A percentile compares a stretch with the other conserved stretches of the same genome.
These are phyloP conservation scores for Pseudogymnoascus sp. DNA, from an alignment of 2,329 filamentous ascomycete genomes.

Conservation along the genomic window DNA sequence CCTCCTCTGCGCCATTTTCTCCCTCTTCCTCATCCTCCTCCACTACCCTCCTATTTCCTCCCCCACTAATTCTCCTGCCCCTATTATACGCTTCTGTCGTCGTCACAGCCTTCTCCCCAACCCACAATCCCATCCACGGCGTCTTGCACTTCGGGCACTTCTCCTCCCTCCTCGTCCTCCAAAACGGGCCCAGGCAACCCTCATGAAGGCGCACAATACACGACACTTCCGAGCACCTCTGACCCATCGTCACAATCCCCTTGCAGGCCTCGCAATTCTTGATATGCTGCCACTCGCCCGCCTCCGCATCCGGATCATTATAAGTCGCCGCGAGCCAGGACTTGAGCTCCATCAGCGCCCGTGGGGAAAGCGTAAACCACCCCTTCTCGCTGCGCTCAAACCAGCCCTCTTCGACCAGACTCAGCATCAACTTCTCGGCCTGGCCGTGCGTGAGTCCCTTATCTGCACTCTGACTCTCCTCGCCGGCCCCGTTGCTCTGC, in stretches of 20 bases:
- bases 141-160: constrained; percentile 56
- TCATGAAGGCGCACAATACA: constrained; percentile 70
- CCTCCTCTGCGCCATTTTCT: constrained; percentile 9
- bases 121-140: constrained; percentile 36
- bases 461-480: constrained; percentile 31
- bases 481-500: constrained; percentile 16
- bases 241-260: constrained; percentile 78
- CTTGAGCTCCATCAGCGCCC: constrained; percentile 76
- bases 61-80: constrained; percentile 9
- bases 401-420: constrained; percentile 74
- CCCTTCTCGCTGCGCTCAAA: constrained; percentile 64
- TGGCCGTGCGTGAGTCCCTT: constrained; percentile 65
- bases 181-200: constrained; percentile 66
- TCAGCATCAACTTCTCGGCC: constrained; percentile 63
- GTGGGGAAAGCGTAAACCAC: constrained; percentile 68
- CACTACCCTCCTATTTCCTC: constrained; percentile 10
- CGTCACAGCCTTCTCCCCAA: constrained; percentile 28
- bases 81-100: constrained; percentile 13
- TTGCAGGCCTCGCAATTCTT: constrained; percentile 84
- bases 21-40: constrained; percentile 14
- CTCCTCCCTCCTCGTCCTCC: constrained; percentile 51
- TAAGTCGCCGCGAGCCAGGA: constrained; percentile 83
- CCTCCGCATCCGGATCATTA: constrained; percentile 55
- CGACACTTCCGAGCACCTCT: constrained; percentile 61
- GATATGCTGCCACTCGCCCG: constrained; percentile 61